Conservation (phyloP, 306 rosid species). For the Gastrolobium villosum region DNA sequence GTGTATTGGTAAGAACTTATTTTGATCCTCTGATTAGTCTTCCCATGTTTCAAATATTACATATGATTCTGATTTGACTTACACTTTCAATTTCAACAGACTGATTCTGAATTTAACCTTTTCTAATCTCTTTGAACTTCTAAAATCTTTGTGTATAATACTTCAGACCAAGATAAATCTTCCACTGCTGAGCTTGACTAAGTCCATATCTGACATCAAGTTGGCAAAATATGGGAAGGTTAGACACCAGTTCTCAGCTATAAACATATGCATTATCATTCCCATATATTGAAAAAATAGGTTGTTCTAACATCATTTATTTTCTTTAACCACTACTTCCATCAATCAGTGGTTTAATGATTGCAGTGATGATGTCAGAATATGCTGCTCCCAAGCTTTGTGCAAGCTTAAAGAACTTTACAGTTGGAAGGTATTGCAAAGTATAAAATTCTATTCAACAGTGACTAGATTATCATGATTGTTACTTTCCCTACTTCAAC, state of each 20-base stretch:
- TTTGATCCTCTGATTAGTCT: slow-evolving; percentile 8
- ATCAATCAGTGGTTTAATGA: slow-evolving; percentile 94
- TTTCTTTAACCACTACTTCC: slow-evolving; percentile 68
- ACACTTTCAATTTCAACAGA: neutral
- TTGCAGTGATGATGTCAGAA: slow-evolving; percentile 82
- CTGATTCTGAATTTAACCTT: slow-evolving; percentile 20
- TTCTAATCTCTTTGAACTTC: slow-evolving; percentile 32
- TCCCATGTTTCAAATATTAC: slow-evolving; percentile 22
- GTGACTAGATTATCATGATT: slow-evolving; percentile 30
- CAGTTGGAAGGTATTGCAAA: slow-evolving; percentile 79
- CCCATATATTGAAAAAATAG: slow-evolving; percentile 11
- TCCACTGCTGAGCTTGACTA: slow-evolving; percentile 71
- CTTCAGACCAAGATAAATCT: slow-evolving; percentile 71
- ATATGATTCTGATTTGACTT: slow-evolving; percentile 31
- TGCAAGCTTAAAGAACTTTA: slow-evolving; percentile 70
- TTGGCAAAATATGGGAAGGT: slow-evolving; percentile 88
- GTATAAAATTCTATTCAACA: slow-evolving; percentile 6
- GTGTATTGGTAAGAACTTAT: slow-evolving; percentile 52
- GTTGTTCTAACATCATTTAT: slow-evolving; percentile 46
- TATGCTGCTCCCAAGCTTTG: slow-evolving; percentile 74
- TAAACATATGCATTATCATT: slow-evolving; percentile 13
- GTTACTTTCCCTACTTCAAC: slow-evolving; percentile 6
- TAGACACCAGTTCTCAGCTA: slow-evolving; percentile 38
- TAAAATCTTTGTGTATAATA: slow-evolving; percentile 10
- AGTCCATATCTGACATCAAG: slow-evolving; percentile 66